Conservation (phyloP, 441 rosid species). For the Kokia cookei region DNA sequence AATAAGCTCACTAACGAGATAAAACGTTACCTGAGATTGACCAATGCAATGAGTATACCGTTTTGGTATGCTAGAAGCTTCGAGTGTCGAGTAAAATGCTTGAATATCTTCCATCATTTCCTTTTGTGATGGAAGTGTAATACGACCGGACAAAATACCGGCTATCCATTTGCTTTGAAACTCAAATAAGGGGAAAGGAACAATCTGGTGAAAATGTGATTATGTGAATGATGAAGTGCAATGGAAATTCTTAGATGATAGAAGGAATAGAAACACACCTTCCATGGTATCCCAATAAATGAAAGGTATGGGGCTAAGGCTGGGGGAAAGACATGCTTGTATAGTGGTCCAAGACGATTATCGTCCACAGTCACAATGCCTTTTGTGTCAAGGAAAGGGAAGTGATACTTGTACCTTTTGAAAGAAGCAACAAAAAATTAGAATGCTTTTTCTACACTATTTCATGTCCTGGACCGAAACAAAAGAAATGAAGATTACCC, state of each 20-base stretch:
- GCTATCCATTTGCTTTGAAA: constrained; percentile 82
- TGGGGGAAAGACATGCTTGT: constrained; percentile 76
- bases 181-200: constrained; percentile 53
- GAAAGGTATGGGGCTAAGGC: constrained; percentile 63
- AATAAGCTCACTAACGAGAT: not conserved
- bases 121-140: constrained; percentile 44
- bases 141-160: constrained; percentile 51
- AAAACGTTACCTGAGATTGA: constrained; percentile 28
- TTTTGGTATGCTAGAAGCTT: constrained; percentile 46
- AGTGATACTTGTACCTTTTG: constrained; percentile 56
- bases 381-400: constrained; percentile 63
- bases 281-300: constrained; percentile 71
- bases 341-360: constrained; percentile 62
- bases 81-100: constrained; percentile 39
- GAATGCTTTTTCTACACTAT: not conserved
- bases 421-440: not conserved
- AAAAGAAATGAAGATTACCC: constrained; percentile 33
- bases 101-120: constrained; percentile 57
- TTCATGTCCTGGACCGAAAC: not conserved
- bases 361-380: constrained; percentile 58
- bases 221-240: constrained; percentile 48
- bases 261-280: constrained; percentile 30
- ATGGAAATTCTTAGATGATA: not conserved
- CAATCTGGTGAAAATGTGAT: constrained; percentile 23
- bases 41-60: constrained; percentile 45